Percentiles rank a stretch among this genome's conserved stretches.
Evolutionary conservation across 2,329 filamentous ascomycete genomes (phyloP).

Genomic region (Hymenoscyphus linearis): DNA sequence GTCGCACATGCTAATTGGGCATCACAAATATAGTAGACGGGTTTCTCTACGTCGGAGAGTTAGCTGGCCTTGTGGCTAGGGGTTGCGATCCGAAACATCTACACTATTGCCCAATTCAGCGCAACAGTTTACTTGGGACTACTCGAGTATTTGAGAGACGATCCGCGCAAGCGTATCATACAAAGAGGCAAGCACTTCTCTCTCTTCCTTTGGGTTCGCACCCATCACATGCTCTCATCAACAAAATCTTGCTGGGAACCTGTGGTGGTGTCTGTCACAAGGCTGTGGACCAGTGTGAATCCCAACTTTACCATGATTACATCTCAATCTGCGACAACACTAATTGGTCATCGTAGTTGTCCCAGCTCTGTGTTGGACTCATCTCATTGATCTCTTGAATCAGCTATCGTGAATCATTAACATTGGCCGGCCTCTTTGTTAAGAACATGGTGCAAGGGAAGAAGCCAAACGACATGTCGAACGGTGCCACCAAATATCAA

Average conservation of each 20-base stretch:
- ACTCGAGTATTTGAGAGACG: slow-evolving; percentile 8
- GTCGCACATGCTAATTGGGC: slow-evolving; percentile 21
- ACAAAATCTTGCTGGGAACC: neutral
- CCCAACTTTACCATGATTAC: neutral
- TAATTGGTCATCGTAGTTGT: neutral
- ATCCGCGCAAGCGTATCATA: slow-evolving; percentile 12
- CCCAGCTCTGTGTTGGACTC: neutral
- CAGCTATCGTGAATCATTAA: slow-evolving; percentile 3
- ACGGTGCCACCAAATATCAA: slow-evolving; percentile 44
- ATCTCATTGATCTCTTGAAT: neutral
- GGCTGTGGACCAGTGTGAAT: slow-evolving; percentile 1
- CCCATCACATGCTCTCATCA: neutral
- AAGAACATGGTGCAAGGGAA: slow-evolving; percentile 58
- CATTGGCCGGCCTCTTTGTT: slow-evolving; percentile 1
- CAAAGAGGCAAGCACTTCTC: slow-evolving; percentile 14
- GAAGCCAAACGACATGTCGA: slow-evolving; percentile 34
- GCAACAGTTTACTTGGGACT: slow-evolving; percentile 12
- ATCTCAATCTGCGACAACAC: neutral
- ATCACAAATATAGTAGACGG: slow-evolving; percentile 15
- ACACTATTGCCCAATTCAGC: slow-evolving; percentile 16
- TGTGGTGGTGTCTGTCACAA: slow-evolving; percentile 1
- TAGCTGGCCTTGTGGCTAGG: slow-evolving; percentile 20
- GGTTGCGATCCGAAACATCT: slow-evolving; percentile 18
- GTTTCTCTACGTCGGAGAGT: slow-evolving; percentile 14
- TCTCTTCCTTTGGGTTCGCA: neutral